Evolutionary conservation across 352 stramenopile genomes (phyloP).

Genomic region (Globisporangium spiculum): DNA sequence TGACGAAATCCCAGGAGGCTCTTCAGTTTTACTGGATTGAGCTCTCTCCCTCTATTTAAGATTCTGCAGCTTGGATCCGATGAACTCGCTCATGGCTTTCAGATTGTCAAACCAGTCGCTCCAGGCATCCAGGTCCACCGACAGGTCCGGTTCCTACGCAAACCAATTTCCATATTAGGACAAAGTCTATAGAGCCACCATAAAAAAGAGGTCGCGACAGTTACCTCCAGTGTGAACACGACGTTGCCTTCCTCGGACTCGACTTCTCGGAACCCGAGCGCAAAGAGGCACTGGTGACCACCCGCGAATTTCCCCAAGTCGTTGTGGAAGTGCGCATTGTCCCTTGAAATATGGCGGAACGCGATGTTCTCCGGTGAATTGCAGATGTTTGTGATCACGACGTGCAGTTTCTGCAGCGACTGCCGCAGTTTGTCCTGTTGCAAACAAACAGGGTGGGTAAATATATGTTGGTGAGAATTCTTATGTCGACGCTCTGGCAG

Average conservation of each 20-base stretch:
- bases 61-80: conserved; percentile 30
- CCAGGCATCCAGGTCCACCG: conserved; percentile 72
- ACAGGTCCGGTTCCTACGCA: conserved; percentile 67
- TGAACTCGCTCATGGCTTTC: conserved; percentile 58
- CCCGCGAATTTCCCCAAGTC: conserved; percentile 68
- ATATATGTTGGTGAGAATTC: neutral
- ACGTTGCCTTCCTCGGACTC: conserved; percentile 39
- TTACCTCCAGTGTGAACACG: conserved; percentile 71
- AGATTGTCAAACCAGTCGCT: conserved; percentile 79
- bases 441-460: neutral
- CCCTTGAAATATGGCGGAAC: conserved; percentile 69
- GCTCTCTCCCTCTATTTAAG: neutral
- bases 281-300: conserved; percentile 59
- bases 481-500: neutral
- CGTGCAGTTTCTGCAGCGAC: conserved; percentile 47
- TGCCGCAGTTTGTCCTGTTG: conserved; percentile 29
- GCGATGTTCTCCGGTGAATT: conserved; percentile 61
- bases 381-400: conserved; percentile 65
- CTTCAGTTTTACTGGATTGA: neutral
- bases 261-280: conserved; percentile 68
- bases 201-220: neutral
- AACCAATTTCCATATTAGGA: neutral
- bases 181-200: neutral
- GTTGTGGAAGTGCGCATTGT: conserved; percentile 66
- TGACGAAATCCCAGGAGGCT: neutral